These are phyloP conservation scores for Cupressus sempervirens DNA, from an alignment of 75 land plant species.

Conservation along the genomic window DNA sequence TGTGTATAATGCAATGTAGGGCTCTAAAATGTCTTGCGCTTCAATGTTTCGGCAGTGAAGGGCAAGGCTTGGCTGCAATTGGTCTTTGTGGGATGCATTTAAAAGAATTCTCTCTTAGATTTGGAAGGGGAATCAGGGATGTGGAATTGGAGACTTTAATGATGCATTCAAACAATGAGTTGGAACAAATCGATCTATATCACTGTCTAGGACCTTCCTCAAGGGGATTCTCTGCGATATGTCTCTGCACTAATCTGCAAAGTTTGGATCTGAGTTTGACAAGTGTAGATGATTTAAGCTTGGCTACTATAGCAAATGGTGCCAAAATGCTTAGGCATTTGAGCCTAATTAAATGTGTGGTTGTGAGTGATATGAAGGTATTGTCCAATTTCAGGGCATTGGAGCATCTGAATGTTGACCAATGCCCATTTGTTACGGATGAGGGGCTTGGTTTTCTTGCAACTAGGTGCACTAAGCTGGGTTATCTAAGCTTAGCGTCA, in stretches of 20 bases:
- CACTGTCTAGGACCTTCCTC: slow-evolving; percentile 31
- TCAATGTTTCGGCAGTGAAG: slow-evolving; percentile 23
- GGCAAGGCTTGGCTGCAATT: slow-evolving; percentile 35
- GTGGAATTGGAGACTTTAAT: slow-evolving; percentile 34
- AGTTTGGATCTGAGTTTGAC: slow-evolving; percentile 39
- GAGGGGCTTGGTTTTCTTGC: slow-evolving; percentile 28
- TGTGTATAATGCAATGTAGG: slow-evolving; percentile 28
- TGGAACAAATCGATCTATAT: slow-evolving; percentile 32
- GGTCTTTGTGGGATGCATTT: slow-evolving; percentile 30
- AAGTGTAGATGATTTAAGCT: slow-evolving; percentile 33
- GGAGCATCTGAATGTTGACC: slow-evolving; percentile 31
- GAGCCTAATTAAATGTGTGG: slow-evolving; percentile 26
- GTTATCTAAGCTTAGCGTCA: slow-evolving; percentile 32
- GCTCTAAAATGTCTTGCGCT: slow-evolving; percentile 22
- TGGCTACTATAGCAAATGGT: slow-evolving; percentile 27
- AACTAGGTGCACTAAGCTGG: slow-evolving; percentile 17
- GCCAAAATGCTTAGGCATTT: slow-evolving; percentile 20
- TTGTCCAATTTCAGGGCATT: slow-evolving; percentile 22
- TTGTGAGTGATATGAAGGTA: slow-evolving; percentile 18
- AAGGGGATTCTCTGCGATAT: slow-evolving; percentile 37
- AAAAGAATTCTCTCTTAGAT: slow-evolving; percentile 24
- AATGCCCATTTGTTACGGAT: slow-evolving; percentile 40
- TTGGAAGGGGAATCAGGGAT: slow-evolving; percentile 31
- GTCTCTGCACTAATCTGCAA: slow-evolving; percentile 22
- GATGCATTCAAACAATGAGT: slow-evolving; percentile 17